These are phyloP conservation scores for Lobosporangium transversale DNA, from an alignment of 192 early-diverging fungal genomes.

Conservation along the genomic window DNA sequence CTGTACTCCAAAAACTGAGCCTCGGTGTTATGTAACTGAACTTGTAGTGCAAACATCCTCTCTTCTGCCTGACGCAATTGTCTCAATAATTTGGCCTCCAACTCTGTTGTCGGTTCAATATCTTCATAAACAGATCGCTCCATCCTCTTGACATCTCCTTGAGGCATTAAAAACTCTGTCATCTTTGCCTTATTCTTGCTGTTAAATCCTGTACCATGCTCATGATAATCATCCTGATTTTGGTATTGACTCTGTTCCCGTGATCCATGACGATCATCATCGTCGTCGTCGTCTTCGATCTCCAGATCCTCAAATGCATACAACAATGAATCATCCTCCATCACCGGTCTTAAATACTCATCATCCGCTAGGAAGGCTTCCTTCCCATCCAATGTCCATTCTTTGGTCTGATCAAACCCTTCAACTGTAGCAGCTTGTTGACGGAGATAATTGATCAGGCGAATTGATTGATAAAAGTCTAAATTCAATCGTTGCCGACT, in stretches of 20 bases:
- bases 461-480: constrained; percentile 89
- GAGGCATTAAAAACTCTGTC: constrained; percentile 19
- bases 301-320: constrained; percentile 79
- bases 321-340: constrained; percentile 75
- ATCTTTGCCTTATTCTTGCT: no score
- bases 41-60: constrained; percentile 58
- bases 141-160: constrained; percentile 16
- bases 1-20: constrained; percentile 76
- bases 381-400: constrained; percentile 37
- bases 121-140: constrained; percentile 15
- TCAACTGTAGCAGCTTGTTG: constrained; percentile 25
- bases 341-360: constrained; percentile 68
- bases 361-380: constrained; percentile 74
- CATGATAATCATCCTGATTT: no score
- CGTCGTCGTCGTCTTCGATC: constrained; percentile 62
- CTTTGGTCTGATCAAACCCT: constrained; percentile 19
- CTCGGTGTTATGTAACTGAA: constrained; percentile 61
- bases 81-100: constrained; percentile 67
- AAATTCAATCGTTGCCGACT: constrained; percentile 60
- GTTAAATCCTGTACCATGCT: no score
- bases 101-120: constrained; percentile 52
- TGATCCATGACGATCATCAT: constrained; percentile 17
- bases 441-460: constrained; percentile 79
- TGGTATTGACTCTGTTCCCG: neutral
- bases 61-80: constrained; percentile 66